Evolutionary conservation across 2,329 filamentous ascomycete genomes (phyloP), one percentile per base, ranked within the genome.

Genomic region (Calonectria fujianensis): DNA sequence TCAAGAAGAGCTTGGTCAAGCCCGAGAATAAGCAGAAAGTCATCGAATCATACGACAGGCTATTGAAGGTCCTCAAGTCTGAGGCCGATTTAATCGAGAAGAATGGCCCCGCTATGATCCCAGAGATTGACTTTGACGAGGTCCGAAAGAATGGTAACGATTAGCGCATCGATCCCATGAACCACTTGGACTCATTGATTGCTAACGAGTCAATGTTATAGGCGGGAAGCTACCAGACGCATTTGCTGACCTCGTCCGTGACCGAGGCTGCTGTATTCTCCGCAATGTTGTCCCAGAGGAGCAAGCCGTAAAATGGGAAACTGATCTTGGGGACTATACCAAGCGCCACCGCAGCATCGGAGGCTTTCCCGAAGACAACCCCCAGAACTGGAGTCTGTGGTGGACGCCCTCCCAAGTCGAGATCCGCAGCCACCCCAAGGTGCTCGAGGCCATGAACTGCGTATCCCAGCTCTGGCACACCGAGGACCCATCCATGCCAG

Each of bases 241-340:
- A 20, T 63, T 63, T 18, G 57, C 57, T 24, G 32, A 63, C 35
- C 57, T 63, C 16, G 57, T 63, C 20, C 57, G 57, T 18, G 57
- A 63, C 13, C n/a, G 57, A 63, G 57, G 57, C 35, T 63, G 57
- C 31, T 37, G 41, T 11, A 63, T 63, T 41, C 57, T 63, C 16
- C 57, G 57, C 35, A 63, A 63, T 41, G 57, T 63, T 9, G 57
- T 63, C 14, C 37, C 57, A 41, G 57, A 63, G 29, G 57, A 41
- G 5, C 57, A 63, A 10, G 57, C 57, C 2, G 35, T 20, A 3
- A 29, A 27, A 11, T 63, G 57, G 57, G 57, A 63, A 10, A 20
- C 57, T 20, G 57, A 63, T 29, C 65, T 81, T 1, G 73, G 73
- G 63, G 70, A 48, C n/a, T 81, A 81, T 68, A 75, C 74, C 5